Evolutionary conservation across 208 protist genomes (phyloP).

Genomic region (Acanthamoeba sp.): DNA sequence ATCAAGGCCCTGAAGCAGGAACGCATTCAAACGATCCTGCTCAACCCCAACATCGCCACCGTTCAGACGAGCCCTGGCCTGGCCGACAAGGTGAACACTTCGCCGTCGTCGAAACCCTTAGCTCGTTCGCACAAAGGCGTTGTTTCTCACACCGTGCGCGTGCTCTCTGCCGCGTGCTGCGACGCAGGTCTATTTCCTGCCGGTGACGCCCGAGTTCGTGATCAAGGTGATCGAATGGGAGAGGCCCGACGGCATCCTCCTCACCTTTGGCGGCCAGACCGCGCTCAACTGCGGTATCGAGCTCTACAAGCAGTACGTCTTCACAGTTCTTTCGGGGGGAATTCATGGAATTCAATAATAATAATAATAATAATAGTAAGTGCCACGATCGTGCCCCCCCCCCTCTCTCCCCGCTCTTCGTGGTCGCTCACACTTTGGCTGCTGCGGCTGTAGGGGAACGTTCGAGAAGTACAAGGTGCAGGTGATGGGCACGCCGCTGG

Average conservation of each 20-base stretch:
- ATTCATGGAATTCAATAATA: neutral
- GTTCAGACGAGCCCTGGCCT: constrained; percentile 98
- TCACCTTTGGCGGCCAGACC: constrained; percentile 98
- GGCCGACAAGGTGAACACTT: constrained; percentile 90
- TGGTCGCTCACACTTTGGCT: neutral
- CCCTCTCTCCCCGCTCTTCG: too few relatives aligned
- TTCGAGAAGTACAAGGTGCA: constrained; percentile 95
- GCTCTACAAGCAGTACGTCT: constrained; percentile 89
- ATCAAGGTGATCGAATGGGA: constrained; percentile 95
- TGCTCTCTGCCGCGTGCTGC: too few relatives aligned
- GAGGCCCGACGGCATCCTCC: constrained; percentile 92
- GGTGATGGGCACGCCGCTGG: constrained; percentile 96
- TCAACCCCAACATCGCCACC: constrained; percentile 99
- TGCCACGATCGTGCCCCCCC: too few relatives aligned
- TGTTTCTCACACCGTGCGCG: too few relatives aligned
- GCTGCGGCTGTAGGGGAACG: constrained; percentile 86
- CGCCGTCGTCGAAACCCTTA: too few relatives aligned
- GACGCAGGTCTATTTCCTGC: constrained; percentile 98
- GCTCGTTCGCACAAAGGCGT: too few relatives aligned
- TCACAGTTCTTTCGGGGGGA: too few relatives aligned
- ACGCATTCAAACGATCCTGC: constrained; percentile 96
- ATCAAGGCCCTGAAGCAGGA: constrained; percentile 99
- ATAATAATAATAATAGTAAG: too few relatives aligned
- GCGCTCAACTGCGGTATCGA: constrained; percentile 98
- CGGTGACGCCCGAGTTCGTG: constrained; percentile 95